phyloP scores from a whole-genome alignment of 257 asterid species.

The Scutellaria minor region DNA sequence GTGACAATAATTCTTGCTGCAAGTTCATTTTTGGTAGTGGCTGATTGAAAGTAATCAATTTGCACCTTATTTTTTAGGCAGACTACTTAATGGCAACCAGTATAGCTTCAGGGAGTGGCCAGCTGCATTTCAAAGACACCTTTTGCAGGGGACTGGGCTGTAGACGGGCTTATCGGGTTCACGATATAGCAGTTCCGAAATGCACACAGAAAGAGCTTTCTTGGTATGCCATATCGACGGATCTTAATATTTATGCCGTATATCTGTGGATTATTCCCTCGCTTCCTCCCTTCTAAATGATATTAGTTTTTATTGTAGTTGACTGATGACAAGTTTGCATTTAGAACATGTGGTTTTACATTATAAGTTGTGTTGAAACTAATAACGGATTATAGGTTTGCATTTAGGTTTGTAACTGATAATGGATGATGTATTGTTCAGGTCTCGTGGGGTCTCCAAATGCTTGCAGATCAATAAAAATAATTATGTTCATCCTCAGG shows the following conservation, averaged over 20 bases:
- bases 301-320: background rate
- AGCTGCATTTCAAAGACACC: slow-evolving; percentile 53
- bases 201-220: slow-evolving; percentile 55
- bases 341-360: background rate
- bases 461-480: slow-evolving; percentile 41
- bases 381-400: too few relatives aligned
- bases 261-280: background rate
- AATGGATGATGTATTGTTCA: slow-evolving; percentile 37
- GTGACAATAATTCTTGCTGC: background rate
- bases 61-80: slow-evolving; percentile 32
- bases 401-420: slow-evolving; percentile 16
- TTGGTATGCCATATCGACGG: slow-evolving; percentile 53
- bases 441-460: slow-evolving; percentile 72
- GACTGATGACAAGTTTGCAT: background rate
- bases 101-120: slow-evolving; percentile 64
- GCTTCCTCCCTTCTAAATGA: slow-evolving; percentile 25
- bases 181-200: slow-evolving; percentile 45
- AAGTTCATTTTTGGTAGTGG: background rate
- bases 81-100: slow-evolving; percentile 67
- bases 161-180: slow-evolving; percentile 49
- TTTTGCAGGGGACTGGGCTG: slow-evolving; percentile 46
- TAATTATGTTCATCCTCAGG: slow-evolving; percentile 36
- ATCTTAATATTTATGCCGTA: slow-evolving; percentile 8
- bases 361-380: background rate
- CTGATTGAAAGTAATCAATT: slow-evolving; percentile 12